Conservation (phyloP, 2,329 filamentous ascomycete species). For the Curvularia lunata region DNA sequence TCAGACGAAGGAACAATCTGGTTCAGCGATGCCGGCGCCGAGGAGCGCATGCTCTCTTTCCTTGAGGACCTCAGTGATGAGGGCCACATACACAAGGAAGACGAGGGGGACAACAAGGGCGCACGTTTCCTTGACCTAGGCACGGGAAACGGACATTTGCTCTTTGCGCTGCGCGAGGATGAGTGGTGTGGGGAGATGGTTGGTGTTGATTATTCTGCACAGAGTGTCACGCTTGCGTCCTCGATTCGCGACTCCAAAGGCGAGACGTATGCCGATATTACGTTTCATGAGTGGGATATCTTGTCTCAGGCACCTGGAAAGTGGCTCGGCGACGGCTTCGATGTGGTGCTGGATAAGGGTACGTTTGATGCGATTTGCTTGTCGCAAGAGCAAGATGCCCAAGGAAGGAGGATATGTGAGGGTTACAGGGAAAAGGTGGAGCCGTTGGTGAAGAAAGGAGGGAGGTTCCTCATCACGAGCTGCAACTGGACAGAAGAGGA, state of each 20-base stretch:
- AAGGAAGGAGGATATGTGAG: conserved; percentile 71
- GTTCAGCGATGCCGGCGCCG: conserved; percentile 93
- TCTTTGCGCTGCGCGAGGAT: conserved; percentile 77
- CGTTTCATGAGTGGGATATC: conserved; percentile 62
- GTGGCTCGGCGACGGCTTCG: conserved; percentile 74
- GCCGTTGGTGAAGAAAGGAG: conserved; percentile 71
- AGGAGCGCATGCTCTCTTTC: conserved; percentile 77
- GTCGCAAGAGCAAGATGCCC: conserved; percentile 60
- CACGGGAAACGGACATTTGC: conserved; percentile 89
- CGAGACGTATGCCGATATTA: conserved; percentile 45
- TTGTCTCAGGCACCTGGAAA: conserved; percentile 51
- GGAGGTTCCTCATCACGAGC: conserved; percentile 84
- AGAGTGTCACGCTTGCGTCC: conserved; percentile 75
- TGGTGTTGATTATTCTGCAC: conserved; percentile 84
- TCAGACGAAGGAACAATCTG: conserved; percentile 87
- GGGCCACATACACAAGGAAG: conserved; percentile 52
- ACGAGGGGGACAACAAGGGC: conserved; percentile 24
- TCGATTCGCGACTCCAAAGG: conserved; percentile 59
- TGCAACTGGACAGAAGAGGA: conserved; percentile 98
- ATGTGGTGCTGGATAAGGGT: conserved; percentile 95
- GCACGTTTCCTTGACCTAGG: conserved; percentile 80
- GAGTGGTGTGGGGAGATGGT: conserved; percentile 74
- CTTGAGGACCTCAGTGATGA: conserved; percentile 59
- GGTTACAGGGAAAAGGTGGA: conserved; percentile 74
- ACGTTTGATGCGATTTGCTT: conserved; percentile 95